Base-by-base conservation (phyloP, 2,329 filamentous ascomycete genomes). In the Drechslerella stenobrocha region DNA sequence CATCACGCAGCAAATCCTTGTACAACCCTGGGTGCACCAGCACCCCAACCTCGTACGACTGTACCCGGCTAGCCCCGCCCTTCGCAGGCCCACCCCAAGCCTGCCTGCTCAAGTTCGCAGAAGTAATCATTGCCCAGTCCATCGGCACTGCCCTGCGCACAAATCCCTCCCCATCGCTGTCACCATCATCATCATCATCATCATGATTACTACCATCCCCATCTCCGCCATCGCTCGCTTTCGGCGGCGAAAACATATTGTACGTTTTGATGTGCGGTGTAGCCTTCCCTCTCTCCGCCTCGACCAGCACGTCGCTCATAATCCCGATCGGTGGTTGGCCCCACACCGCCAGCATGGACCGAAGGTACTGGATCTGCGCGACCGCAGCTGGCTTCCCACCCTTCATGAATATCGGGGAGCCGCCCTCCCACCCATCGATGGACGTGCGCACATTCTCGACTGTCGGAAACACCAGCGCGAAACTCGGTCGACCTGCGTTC, bases 231-330 rank as follows among this genome's bases (percentile, higher is more conserved):
- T 83, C 44, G 91, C 47, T 40, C 6, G 20, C 22, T 13, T 42
- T 64, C 18, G 32, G 40, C n/a, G 61, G 63, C 26, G 63, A 67
- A n/a, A 67, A 67, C 22, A 51, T 55, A 24, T 60, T 84, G 73
- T 93, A 96, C 0, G 90, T 95, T 75, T 96, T 96, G 74, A 95
- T 88, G 72, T 96, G 90, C 0, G 90, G 90, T 0, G 89, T 89
- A 15, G 89, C 90, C 26, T 84, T 70, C 5, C 70, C 64, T 18
- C 72, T 63, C 22, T 71, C 70, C 0, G 72, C 71, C 32, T 69
- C 58, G 11, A 69, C 52, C 1, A 28, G n/a, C 15, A 53, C 22
- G 13, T 24, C 1, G 11, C 42, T 45, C 9, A 13, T 11, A 23
- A 46, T n/a, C 23, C 45, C 23, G 9, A 51, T 24, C 1, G 32